Evolutionary conservation across 2,329 filamentous ascomycete species (phyloP).

Genomic region (Hypoxylon sp.): DNA sequence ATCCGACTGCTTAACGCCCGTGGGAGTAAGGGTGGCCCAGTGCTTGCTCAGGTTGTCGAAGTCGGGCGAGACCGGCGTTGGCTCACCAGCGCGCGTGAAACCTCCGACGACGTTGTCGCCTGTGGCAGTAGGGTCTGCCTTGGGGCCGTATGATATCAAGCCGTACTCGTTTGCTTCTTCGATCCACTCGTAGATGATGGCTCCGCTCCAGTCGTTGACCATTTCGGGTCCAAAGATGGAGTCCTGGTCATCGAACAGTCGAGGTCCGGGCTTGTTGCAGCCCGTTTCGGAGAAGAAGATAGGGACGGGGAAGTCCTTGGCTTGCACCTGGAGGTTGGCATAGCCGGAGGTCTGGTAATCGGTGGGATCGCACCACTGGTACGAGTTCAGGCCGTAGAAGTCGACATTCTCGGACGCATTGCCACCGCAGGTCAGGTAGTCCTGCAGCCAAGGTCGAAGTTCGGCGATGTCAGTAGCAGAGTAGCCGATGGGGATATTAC

Average conservation of each 20-base stretch:
- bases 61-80: slow-evolving; percentile 76
- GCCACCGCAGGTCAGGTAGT: slow-evolving; percentile 80
- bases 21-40: slow-evolving; percentile 77
- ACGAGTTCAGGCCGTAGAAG: slow-evolving; percentile 87
- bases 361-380: slow-evolving; percentile 76
- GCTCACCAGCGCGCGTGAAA: slow-evolving; percentile 74
- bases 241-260: slow-evolving; percentile 74
- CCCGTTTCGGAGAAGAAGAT: slow-evolving; percentile 92
- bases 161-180: slow-evolving; percentile 85
- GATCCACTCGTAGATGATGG: slow-evolving; percentile 92
- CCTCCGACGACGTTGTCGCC: slow-evolving; percentile 69
- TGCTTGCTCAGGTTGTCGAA: slow-evolving; percentile 79
- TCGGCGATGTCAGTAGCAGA: slow-evolving; percentile 84
- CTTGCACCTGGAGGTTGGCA: slow-evolving; percentile 69
- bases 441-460: slow-evolving; percentile 66
- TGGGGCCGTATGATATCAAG: slow-evolving; percentile 75
- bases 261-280: slow-evolving; percentile 72
- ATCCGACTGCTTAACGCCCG: slow-evolving; percentile 69
- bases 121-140: slow-evolving; percentile 59
- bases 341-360: slow-evolving; percentile 73
- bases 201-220: slow-evolving; percentile 73
- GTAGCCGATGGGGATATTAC: slow-evolving; percentile 85
- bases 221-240: slow-evolving; percentile 80
- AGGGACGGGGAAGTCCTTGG: slow-evolving; percentile 77
- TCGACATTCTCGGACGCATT: slow-evolving; percentile 76